These are phyloP conservation scores for Malassezia psittaci DNA, from an alignment of 1,284 basidiomycete species.

Conservation along the genomic window DNA sequence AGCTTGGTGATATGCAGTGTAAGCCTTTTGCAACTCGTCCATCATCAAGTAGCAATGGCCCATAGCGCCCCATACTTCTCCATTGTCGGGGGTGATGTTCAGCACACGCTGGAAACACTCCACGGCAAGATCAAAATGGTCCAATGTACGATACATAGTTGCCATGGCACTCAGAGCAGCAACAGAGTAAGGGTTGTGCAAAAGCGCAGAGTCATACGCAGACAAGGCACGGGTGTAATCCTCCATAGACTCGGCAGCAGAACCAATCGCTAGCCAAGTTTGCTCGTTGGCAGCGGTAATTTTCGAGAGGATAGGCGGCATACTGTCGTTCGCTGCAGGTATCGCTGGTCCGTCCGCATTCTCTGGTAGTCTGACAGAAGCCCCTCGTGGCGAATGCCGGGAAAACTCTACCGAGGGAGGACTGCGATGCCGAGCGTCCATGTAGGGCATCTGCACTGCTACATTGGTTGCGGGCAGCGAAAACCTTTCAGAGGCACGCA, in stretches of 20 bases:
- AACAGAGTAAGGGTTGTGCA: constrained; percentile 43
- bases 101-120: constrained; percentile 89
- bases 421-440: neutral
- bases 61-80: constrained; percentile 47
- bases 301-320: constrained; percentile 23
- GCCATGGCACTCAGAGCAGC: constrained; percentile 44
- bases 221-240: constrained; percentile 41
- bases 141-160: constrained; percentile 39
- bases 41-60: constrained; percentile 98
- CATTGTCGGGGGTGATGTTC: constrained; percentile 53
- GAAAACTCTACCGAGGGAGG: neutral
- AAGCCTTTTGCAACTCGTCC: constrained; percentile 95
- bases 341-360: neutral
- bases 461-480: neutral
- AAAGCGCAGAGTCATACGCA: constrained; percentile 41
- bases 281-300: constrained; percentile 38
- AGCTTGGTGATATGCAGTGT: constrained; percentile 96
- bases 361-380: neutral
- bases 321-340: neutral
- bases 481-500: neutral
- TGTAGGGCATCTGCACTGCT: neutral
- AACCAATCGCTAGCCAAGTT: constrained; percentile 39
- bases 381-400: neutral
- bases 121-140: constrained; percentile 59
- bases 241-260: constrained; percentile 44